Percentiles rank a stretch among this genome's conserved stretches.
Conservation (phyloP, 106 monocot genomes). For the Phalaenopsis equestris region DNA sequence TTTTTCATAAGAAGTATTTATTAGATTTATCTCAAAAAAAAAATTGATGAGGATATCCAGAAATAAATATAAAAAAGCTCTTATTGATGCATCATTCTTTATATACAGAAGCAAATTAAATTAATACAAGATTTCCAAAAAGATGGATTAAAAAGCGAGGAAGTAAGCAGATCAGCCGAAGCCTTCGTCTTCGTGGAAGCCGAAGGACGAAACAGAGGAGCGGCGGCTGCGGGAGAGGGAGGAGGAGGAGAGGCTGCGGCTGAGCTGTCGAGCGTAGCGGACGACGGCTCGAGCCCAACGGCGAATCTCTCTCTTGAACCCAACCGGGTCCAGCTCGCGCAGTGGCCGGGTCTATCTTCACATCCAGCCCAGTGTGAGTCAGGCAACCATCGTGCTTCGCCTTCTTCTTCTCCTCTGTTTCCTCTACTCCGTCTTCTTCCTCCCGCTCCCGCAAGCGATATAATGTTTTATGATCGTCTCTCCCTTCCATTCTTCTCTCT, state of each 20-base stretch:
- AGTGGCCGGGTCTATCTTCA: constrained; percentile 33
- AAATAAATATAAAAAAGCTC: too few relatives aligned
- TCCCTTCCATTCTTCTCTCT: neutral
- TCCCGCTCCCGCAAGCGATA: neutral
- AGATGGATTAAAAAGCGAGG: too few relatives aligned
- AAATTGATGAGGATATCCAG: too few relatives aligned
- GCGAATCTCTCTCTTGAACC: constrained; percentile 51
- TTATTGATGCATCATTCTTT: too few relatives aligned
- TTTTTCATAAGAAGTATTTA: too few relatives aligned
- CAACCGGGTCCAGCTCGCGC: constrained; percentile 33
- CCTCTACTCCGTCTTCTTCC: neutral
- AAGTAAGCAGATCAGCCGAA: too few relatives aligned
- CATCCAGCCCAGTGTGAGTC: constrained; percentile 11
- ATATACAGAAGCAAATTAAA: too few relatives aligned
- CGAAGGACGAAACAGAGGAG: too few relatives aligned
- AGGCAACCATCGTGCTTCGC: constrained; percentile 1
- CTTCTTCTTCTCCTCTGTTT: neutral
- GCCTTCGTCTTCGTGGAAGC: too few relatives aligned
- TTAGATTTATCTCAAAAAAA: too few relatives aligned
- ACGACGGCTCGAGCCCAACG: constrained; percentile 59
- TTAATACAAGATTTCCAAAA: too few relatives aligned
- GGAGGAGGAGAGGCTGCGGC: constrained; percentile 16
- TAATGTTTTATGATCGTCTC: neutral
- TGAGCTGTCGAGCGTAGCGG: constrained; percentile 28
- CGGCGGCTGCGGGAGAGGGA: neutral